Percentiles rank a stretch among this genome's conserved stretches.
phyloP scores from a whole-genome alignment of 768 basidiomycete genomes.

The Pulveroboletus sp. region DNA sequence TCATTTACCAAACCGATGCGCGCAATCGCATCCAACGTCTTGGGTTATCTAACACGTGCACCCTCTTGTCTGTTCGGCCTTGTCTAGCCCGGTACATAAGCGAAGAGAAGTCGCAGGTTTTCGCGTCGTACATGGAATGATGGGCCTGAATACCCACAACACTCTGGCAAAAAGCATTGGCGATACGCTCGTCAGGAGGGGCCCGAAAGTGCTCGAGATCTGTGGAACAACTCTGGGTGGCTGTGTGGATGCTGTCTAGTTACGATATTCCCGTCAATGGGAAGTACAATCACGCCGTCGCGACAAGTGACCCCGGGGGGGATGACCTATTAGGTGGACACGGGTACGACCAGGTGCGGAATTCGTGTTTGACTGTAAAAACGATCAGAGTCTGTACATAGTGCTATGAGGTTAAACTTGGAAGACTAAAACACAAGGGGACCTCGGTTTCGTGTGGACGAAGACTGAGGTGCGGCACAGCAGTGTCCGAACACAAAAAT shows the following conservation, averaged over 20 bases:
- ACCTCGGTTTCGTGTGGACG: too few species aligned
- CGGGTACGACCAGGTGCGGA: constrained; percentile 23
- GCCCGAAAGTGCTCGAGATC: constrained; percentile 38
- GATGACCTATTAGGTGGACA: constrained; percentile 33
- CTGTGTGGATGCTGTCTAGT: constrained; percentile 46
- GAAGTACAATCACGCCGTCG: constrained; percentile 42
- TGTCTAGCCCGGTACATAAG: constrained; percentile 45
- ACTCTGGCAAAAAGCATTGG: constrained; percentile 48
- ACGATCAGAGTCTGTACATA: constrained; percentile 47
- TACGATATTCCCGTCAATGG: constrained; percentile 42
- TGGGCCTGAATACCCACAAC: constrained; percentile 61
- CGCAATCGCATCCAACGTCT: constrained; percentile 45
- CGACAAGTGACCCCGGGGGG: constrained; percentile 40
- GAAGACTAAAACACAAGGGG: too few species aligned
- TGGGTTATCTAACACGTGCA: constrained; percentile 40
- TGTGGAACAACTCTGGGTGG: constrained; percentile 36
- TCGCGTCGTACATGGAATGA: constrained; percentile 46
- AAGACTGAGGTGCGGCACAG: too few species aligned
- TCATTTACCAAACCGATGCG: constrained; percentile 47
- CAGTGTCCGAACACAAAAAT: too few species aligned
- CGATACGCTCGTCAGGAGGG: constrained; percentile 14
- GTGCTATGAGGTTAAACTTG: too few species aligned
- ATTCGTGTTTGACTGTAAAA: constrained; percentile 29
- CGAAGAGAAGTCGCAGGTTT: constrained; percentile 26
- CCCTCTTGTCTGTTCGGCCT: constrained; percentile 57